Evolutionary conservation across 2,329 filamentous ascomycete genomes (phyloP), one percentile per base, ranked within the genome.

Genomic region (Xylaria sp.): DNA sequence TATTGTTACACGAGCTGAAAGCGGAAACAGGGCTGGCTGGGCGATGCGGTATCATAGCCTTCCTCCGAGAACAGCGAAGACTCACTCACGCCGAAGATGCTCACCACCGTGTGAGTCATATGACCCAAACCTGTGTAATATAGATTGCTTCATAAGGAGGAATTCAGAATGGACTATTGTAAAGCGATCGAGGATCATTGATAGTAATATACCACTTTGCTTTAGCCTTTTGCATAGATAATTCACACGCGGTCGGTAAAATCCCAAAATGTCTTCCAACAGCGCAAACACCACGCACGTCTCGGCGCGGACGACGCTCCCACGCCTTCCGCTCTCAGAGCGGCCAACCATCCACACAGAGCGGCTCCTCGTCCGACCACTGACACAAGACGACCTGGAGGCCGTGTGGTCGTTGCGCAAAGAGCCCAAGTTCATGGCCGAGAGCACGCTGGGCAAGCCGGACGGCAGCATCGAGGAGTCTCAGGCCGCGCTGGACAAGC

Each of bases 321-420:
- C 76, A 23, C 52, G 55, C 13, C n/a, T 63, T 5, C 76, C 75
- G 4, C 58, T 76, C 9, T 72, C 71, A 1, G 25, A 69, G 15
- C 66, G 72, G 7, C 15, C 69, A n/a, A 57, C 45, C n/a, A 69
- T 76, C 57, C 69, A n/a, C 30, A 77, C 75, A 15, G 45, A 64
- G n/a, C 71, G 74, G 20, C 72, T 77, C 23, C 58, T 76, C 13
- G 62, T 77, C 20, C 73, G 75, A 12, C 71, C 72, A 15, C 48
- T 77, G 41, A 60, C 34, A 7, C 64, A 70, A n/a, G 60, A 53
- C 30, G 76, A 76, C 46, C 67, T 75, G 3, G 18, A 63, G 9
- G 65, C 66, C 12, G 66, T 72, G 18, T 65, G 72, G 39, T 41
- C 36, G n/a, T 63, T 77, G 1, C 75, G 75, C 2, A 48, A 36